Conservation (phyloP, 2,329 filamentous ascomycete species). For the Alternaria triticina region DNA sequence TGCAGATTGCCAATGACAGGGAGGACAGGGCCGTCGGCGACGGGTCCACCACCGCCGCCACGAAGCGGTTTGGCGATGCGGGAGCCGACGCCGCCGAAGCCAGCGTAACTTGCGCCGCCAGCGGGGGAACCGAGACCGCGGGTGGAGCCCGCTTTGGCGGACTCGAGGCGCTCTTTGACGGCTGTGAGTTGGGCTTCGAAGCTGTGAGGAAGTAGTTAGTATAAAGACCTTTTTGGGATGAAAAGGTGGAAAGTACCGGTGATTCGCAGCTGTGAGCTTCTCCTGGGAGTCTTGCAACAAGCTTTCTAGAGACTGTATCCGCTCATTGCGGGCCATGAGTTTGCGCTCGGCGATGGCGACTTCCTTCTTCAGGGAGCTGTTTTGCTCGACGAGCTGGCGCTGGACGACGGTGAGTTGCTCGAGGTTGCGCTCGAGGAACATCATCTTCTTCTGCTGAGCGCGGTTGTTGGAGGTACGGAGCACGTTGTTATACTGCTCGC, state of each 20-base stretch:
- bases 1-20: conserved; percentile 54
- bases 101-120: conserved; percentile 65
- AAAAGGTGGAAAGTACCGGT: conserved; percentile 81
- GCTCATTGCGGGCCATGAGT: conserved; percentile 93
- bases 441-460: conserved; percentile 99
- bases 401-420: conserved; percentile 98
- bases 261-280: conserved; percentile 95
- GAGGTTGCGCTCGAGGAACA: conserved; percentile 95
- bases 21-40: conserved; percentile 45
- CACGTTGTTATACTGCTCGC: conserved; percentile 99
- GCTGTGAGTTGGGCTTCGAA: conserved; percentile 97
- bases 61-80: conserved; percentile 70
- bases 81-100: conserved; percentile 62
- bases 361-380: conserved; percentile 94
- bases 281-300: conserved; percentile 96
- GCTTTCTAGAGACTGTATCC: conserved; percentile 91
- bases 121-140: conserved; percentile 75
- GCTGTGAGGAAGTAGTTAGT: too few species aligned
- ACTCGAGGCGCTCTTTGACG: conserved; percentile 96
- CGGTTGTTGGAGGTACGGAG: conserved; percentile 96
- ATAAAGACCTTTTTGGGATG: too few species aligned
- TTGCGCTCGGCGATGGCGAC: conserved; percentile 98
- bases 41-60: conserved; percentile 53
- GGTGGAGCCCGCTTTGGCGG: conserved; percentile 89
- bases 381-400: conserved; percentile 96